phyloP scores from a whole-genome alignment of 768 basidiomycete genomes.

The Saitozyma podzolica region DNA sequence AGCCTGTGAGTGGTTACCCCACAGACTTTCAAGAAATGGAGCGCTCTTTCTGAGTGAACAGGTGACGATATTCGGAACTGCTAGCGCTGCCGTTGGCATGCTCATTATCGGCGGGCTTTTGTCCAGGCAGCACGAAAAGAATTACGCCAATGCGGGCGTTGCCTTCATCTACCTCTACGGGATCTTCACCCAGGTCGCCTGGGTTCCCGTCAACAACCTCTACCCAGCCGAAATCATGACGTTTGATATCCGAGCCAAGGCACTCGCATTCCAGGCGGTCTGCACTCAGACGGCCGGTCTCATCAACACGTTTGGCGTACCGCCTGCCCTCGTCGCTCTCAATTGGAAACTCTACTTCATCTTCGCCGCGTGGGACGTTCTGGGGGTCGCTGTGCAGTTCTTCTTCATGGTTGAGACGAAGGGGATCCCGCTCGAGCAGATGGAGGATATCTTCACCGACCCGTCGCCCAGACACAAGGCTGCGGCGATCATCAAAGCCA shows the following conservation, averaged over 20 bases:
- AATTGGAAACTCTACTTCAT: conserved; percentile 57
- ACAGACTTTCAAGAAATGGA: no score
- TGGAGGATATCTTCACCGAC: conserved; percentile 55
- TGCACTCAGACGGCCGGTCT: conserved; percentile 55
- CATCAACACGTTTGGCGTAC: conserved; percentile 37
- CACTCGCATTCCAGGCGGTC: conserved; percentile 58
- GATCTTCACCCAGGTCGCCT: no score
- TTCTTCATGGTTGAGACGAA: conserved; percentile 60
- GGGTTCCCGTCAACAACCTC: conserved; percentile 35
- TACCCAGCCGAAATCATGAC: conserved; percentile 61
- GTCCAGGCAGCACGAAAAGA: conserved; percentile 50
- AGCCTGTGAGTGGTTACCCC: no score
- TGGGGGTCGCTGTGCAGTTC: conserved; percentile 58
- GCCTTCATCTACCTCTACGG: conserved; percentile 52
- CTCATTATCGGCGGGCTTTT: conserved; percentile 60
- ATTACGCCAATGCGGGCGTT: conserved; percentile 59
- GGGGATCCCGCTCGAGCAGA: conserved; percentile 59
- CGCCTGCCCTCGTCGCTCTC: conserved; percentile 18
- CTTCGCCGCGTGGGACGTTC: conserved; percentile 59
- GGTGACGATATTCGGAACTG: conserved; percentile 38
- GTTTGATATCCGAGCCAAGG: conserved; percentile 61
- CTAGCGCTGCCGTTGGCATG: conserved; percentile 55
- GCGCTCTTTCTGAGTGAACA: no score
- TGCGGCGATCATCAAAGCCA: no score
- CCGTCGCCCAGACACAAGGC: background rate